Base-by-base conservation (phyloP, 768 basidiomycete genomes). In the Psilocybe subaeruginosa region DNA sequence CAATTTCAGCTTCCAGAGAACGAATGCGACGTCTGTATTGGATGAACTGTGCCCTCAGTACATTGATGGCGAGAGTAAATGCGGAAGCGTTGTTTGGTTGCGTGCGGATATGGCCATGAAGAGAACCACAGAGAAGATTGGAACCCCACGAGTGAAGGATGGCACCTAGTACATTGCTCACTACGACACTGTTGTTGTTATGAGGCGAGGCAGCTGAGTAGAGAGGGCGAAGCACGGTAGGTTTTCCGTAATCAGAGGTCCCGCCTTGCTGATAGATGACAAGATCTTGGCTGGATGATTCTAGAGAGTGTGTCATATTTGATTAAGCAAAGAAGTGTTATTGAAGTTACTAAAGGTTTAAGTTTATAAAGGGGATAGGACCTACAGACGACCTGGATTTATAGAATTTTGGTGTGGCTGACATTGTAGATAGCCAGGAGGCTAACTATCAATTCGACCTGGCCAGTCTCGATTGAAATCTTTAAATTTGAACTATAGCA, bases 1-100 rank as follows among this genome's bases (percentile, higher is more conserved):
- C 65, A 31, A 74, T 71, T 53, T 73, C 69, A n/a, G 60, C 62
- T 58, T 75, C 70, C 49, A 79, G 69, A 12, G 54, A 46, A n/a
- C 52, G 41, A 30, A 69, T 52, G 30, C 65, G 62, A 17, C 61
- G 60, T 49, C 60, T 61, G 41, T 64, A 61, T 17, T 59, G 52
- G 3, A 58, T 30, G 41, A 70, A 59, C 54, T 66, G 67, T 3
- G 60, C 31, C 46, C 64, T 68, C 31, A 72, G 59, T 9, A 59
- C 54, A 6, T 56, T 62, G 41, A 61, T 56, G 7, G 65, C 61
- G 8, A 63, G 39, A 0, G 46, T 61, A 23, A 61, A 64, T 3
- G 62, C 46, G 2, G 63, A 60, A 47, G 61, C 41, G 31, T 55
- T 54, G 9, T 48, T 57, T 3, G 23, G 54, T 16, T 58, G 54